Conservation (phyloP, 345 rosid genomes). For the Eucalyptus cladocalyx region DNA sequence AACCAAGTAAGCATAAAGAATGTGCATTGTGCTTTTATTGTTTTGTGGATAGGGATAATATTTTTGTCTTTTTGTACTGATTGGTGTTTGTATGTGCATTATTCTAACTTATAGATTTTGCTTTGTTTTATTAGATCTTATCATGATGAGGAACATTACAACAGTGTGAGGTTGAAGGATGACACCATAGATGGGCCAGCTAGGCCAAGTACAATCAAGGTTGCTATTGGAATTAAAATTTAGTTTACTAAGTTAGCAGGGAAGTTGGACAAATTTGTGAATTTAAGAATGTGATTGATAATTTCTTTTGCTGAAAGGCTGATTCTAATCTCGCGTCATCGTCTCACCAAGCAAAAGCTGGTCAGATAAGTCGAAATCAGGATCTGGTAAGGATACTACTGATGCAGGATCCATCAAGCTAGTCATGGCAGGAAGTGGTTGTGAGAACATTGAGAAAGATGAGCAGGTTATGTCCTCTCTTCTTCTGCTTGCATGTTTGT, state of each 20-base stretch:
- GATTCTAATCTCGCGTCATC: slow-evolving; percentile 80
- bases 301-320: slow-evolving; percentile 50
- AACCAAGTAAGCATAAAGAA: background rate
- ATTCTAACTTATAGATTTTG: background rate
- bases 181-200: slow-evolving; percentile 77
- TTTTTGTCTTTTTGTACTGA: background rate
- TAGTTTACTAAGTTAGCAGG: background rate
- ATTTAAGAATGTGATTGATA: background rate
- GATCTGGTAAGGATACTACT: slow-evolving; percentile 9
- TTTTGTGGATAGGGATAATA: background rate
- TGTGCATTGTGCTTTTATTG: background rate
- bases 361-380: slow-evolving; percentile 32
- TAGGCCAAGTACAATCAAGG: slow-evolving; percentile 61
- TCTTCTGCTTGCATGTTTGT: background rate
- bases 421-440: slow-evolving; percentile 75
- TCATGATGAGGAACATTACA: slow-evolving; percentile 91
- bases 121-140: slow-evolving; percentile 49
- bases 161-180: slow-evolving; percentile 65
- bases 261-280: background rate
- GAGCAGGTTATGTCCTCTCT: slow-evolving; percentile 29
- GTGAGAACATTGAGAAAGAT: slow-evolving; percentile 48
- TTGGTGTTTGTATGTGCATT: background rate
- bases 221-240: background rate
- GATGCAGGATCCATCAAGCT: slow-evolving; percentile 48
- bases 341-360: slow-evolving; percentile 49